These are phyloP conservation scores for Russula virescens DNA, from an alignment of 768 basidiomycete species.

Conservation along the genomic window DNA sequence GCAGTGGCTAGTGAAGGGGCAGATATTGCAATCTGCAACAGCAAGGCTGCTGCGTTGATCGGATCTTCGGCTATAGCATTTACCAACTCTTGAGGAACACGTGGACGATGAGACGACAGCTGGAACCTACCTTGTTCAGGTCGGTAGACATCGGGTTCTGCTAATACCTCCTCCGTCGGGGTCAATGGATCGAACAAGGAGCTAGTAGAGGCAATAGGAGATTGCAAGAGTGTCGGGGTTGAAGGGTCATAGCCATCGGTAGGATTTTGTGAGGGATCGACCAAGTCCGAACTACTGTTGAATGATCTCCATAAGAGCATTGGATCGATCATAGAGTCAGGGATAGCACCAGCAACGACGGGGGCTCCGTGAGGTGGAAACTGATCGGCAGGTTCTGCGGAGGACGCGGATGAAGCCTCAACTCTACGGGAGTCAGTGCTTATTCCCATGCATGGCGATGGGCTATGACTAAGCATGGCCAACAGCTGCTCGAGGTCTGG, in stretches of 20 bases:
- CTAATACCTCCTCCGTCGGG: constrained; percentile 32
- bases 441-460: not conserved
- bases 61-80: constrained; percentile 24
- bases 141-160: constrained; percentile 34
- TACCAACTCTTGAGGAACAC: constrained; percentile 11
- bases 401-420: constrained; percentile 48
- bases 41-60: constrained; percentile 22
- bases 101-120: not conserved
- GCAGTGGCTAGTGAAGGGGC: constrained; percentile 8
- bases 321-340: constrained; percentile 25
- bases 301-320: constrained; percentile 11
- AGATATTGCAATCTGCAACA: constrained; percentile 16
- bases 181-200: constrained; percentile 31
- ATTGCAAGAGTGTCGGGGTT: constrained; percentile 22
- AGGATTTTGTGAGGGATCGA: constrained; percentile 9
- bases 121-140: constrained; percentile 22
- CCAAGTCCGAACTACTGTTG: constrained; percentile 4
- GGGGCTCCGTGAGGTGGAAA: not conserved
- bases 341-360: not conserved
- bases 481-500: constrained; percentile 12
- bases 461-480: not conserved
- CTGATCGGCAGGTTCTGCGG: constrained; percentile 17
- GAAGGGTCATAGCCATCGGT: constrained; percentile 21
- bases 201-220: constrained; percentile 19
- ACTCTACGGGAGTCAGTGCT: constrained; percentile 35